A percentile compares a stretch with the other conserved stretches of the same genome.
Evolutionary conservation across 1,139 yeast species (phyloP).

Genomic region (Geotrichum siamense): DNA sequence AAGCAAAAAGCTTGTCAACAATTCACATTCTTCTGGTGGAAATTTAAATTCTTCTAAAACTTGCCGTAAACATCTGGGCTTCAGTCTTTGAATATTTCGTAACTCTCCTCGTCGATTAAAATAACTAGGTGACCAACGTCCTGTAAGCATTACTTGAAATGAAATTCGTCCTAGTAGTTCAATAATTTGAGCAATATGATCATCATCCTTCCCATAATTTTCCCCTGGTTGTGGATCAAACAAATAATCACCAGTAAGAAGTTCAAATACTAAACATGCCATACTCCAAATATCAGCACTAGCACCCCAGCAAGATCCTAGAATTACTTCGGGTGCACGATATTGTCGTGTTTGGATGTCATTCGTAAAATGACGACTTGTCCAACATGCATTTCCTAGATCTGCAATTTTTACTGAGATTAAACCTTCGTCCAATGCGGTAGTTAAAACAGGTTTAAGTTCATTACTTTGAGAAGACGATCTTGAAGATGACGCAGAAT

Average conservation of each 20-base stretch:
- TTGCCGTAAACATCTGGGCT: constrained; percentile 60
- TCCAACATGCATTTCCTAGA: constrained; percentile 79
- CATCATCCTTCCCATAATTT: constrained; percentile 65
- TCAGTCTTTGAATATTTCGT: constrained; percentile 54
- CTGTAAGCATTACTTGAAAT: constrained; percentile 43
- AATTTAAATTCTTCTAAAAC: constrained; percentile 67
- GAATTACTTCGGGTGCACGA: constrained; percentile 69
- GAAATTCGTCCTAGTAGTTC: constrained; percentile 66
- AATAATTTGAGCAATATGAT: constrained; percentile 77
- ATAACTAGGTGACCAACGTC: constrained; percentile 47
- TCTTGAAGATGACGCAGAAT: constrained; percentile 12
- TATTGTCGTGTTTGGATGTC: constrained; percentile 86
- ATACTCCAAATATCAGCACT: constrained; percentile 78
- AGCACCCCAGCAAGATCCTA: constrained; percentile 74
- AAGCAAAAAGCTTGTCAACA: constrained; percentile 53
- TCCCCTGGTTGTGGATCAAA: constrained; percentile 73
- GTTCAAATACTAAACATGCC: constrained; percentile 75
- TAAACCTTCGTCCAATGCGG: constrained; percentile 33
- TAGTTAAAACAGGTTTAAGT: constrained; percentile 15
- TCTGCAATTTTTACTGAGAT: constrained; percentile 69
- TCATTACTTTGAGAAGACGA: constrained; percentile 15
- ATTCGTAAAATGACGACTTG: constrained; percentile 64
- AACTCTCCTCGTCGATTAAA: constrained; percentile 50
- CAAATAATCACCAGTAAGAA: constrained; percentile 75
- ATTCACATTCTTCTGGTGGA: constrained; percentile 46